phyloP scores from a whole-genome alignment of 805 yeast genomes.

The Candida incommunis region DNA sequence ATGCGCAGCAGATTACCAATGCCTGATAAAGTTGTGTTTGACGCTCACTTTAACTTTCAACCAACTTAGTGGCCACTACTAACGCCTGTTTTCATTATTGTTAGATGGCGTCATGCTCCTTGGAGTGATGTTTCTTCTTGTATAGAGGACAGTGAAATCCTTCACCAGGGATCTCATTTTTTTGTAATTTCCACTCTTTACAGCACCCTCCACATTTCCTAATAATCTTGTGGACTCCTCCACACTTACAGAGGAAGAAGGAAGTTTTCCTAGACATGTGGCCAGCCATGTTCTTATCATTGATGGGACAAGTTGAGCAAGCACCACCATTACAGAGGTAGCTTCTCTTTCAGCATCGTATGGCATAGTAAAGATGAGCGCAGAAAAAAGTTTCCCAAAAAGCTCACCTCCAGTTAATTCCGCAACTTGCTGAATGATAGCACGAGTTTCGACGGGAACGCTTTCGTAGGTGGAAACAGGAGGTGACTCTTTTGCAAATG shows the following conservation, averaged over 20 bases:
- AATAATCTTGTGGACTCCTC: conserved; percentile 54
- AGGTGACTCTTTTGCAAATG: not conserved
- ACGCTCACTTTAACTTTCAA: too few relatives aligned
- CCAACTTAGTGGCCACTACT: not conserved
- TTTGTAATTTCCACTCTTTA: conserved; percentile 53
- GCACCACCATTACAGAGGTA: conserved; percentile 54
- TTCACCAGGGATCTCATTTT: conserved; percentile 53
- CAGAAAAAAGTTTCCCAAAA: conserved; percentile 31
- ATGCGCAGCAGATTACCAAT: too few relatives aligned
- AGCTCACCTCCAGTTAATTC: conserved; percentile 40
- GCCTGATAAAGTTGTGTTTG: too few relatives aligned
- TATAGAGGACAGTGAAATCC: conserved; percentile 36
- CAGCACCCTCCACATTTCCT: conserved; percentile 9
- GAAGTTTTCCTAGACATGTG: conserved; percentile 38
- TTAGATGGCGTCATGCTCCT: conserved; percentile 12
- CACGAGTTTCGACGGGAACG: conserved; percentile 41
- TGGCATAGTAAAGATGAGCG: not conserved
- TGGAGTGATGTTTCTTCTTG: not conserved
- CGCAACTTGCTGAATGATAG: conserved; percentile 28
- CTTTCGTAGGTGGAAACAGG: conserved; percentile 28
- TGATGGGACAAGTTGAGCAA: conserved; percentile 32
- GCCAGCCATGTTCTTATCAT: conserved; percentile 47
- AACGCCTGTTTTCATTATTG: not conserved
- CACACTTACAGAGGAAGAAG: conserved; percentile 40
- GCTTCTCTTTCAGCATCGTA: conserved; percentile 16